A percentile compares a stretch with the other conserved stretches of the same genome.
Evolutionary conservation across 2,329 filamentous ascomycete species (phyloP).

Genomic region (Aaosphaeria arxii): DNA sequence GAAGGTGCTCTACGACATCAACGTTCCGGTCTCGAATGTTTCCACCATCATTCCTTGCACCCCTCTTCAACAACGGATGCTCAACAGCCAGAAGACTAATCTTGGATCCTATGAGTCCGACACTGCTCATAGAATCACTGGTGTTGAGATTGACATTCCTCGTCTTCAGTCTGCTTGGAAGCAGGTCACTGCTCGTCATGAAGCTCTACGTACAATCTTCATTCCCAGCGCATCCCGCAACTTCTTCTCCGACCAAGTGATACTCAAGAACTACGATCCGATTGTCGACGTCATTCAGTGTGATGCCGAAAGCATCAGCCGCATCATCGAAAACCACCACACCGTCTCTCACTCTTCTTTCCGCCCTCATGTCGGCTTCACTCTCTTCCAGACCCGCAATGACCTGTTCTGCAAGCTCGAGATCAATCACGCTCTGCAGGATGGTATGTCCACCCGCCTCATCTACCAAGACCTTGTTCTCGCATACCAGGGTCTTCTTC

Average conservation of each 20-base stretch:
- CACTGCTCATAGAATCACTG: slow-evolving; percentile 7
- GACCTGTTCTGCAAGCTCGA: slow-evolving; percentile 46
- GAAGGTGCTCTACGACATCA: slow-evolving; percentile 6
- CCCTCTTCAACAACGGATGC: slow-evolving; percentile 70
- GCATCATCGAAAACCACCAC: slow-evolving; percentile 4
- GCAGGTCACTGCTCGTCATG: slow-evolving; percentile 11
- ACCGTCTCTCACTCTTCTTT: slow-evolving; percentile 3
- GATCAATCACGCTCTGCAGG: slow-evolving; percentile 46
- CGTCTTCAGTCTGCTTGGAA: slow-evolving; percentile 11
- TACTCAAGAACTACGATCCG: slow-evolving; percentile 5
- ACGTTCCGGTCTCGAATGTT: slow-evolving; percentile 30
- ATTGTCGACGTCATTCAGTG: slow-evolving; percentile 2
- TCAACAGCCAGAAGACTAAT: slow-evolving; percentile 34
- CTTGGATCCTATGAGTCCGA: slow-evolving; percentile 8
- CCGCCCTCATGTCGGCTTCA: slow-evolving; percentile 32
- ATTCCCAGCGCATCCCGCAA: slow-evolving; percentile 6
- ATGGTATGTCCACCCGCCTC: slow-evolving; percentile 47
- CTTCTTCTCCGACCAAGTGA: slow-evolving; percentile 9
- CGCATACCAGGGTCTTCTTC: slow-evolving; percentile 19
- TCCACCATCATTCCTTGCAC: slow-evolving; percentile 70
- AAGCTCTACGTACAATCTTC: slow-evolving; percentile 14
- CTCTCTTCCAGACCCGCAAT: slow-evolving; percentile 39
- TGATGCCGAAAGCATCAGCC: slow-evolving; percentile 2
- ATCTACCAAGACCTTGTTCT: slow-evolving; percentile 42
- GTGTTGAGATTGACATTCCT: slow-evolving; percentile 2